A percentile compares a stretch with the other conserved stretches of the same genome.
Conservation (phyloP, 2,329 filamentous ascomycete species). For the Penicillium occitanis region DNA sequence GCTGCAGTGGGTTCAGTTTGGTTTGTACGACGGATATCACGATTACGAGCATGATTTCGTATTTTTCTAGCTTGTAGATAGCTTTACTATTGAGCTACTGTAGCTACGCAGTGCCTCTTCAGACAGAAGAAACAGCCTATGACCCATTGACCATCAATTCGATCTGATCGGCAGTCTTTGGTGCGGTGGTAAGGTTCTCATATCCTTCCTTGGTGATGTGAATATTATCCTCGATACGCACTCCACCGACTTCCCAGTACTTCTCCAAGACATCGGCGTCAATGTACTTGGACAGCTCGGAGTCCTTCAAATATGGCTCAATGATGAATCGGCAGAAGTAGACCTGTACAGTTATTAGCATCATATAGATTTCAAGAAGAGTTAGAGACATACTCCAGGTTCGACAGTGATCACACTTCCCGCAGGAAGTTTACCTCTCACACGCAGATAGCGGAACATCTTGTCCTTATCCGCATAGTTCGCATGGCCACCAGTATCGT, state of each 20-base stretch:
- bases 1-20: neutral
- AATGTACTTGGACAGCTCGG: constrained; percentile 73
- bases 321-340: constrained; percentile 94
- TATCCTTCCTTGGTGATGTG: constrained; percentile 73
- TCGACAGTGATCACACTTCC: constrained; percentile 91
- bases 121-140: neutral
- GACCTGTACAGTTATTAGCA: constrained; percentile 49
- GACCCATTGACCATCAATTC: constrained; percentile 38
- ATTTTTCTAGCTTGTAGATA: neutral
- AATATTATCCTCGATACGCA: constrained; percentile 89
- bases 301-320: constrained; percentile 71
- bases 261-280: constrained; percentile 68
- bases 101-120: neutral
- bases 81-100: neutral
- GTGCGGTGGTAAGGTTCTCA: constrained; percentile 79
- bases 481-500: constrained; percentile 77
- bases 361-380: neutral
- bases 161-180: constrained; percentile 69
- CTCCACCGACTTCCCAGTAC: constrained; percentile 88
- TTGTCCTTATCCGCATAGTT: constrained; percentile 76
- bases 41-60: neutral
- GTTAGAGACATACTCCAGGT: constrained; percentile 67
- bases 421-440: constrained; percentile 71
- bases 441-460: constrained; percentile 83
- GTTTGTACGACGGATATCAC: neutral